Conservation (phyloP, 179 eudicot genomes). For the Amaranthus tricolor region DNA sequence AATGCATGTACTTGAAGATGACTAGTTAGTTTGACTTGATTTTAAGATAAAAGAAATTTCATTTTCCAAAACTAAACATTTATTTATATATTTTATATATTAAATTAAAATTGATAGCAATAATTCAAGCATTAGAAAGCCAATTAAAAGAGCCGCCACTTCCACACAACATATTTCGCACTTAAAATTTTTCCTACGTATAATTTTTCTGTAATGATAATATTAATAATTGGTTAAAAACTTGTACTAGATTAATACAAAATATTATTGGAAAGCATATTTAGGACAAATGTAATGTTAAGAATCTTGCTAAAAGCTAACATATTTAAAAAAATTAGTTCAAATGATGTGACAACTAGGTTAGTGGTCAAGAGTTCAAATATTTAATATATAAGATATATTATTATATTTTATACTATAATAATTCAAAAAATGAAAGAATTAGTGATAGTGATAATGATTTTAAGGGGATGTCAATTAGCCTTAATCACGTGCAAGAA, state of each 20-base stretch:
- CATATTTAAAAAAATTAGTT: background rate
- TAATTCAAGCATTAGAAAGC: too few species aligned
- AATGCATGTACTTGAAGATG: too few species aligned
- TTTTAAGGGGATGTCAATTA: background rate
- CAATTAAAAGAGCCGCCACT: too few species aligned
- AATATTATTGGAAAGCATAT: conserved; percentile 3
- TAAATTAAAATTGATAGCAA: too few species aligned
- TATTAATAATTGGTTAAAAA: background rate
- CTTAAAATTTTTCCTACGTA: background rate
- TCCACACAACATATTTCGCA: too few species aligned
- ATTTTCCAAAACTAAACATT: too few species aligned
- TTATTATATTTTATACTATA: background rate
- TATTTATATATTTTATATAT: too few species aligned
- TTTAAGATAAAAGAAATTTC: too few species aligned
- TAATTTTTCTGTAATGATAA: too few species aligned
- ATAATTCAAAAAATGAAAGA: background rate
- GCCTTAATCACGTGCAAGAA: conserved; percentile 10
- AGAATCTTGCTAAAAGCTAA: conserved; percentile 12
- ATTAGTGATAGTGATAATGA: background rate
- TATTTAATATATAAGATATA: background rate
- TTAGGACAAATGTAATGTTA: background rate
- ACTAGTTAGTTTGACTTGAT: too few species aligned
- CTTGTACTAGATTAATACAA: background rate
- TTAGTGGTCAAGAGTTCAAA: conserved; percentile 5
- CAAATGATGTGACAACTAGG: conserved; percentile 9